Percentiles rank a stretch among this genome's conserved stretches.
These are phyloP conservation scores for Medicago ruthenica DNA, from an alignment of 306 rosid genomes.

Conservation along the genomic window DNA sequence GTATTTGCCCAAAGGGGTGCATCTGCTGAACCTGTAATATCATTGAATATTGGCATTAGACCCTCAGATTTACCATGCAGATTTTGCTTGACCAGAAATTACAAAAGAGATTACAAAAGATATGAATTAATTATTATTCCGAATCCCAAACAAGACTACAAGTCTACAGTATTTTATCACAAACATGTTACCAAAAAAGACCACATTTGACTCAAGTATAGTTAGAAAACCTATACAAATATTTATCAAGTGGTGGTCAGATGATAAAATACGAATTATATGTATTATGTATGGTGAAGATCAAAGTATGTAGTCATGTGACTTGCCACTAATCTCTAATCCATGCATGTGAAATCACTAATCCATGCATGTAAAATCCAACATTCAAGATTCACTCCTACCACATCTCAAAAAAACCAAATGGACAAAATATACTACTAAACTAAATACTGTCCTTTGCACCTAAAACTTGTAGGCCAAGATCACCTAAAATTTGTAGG, in stretches of 20 bases:
- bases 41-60: conserved; percentile 28
- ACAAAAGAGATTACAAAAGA: not conserved
- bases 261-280: too few species aligned
- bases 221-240: conserved; percentile 8
- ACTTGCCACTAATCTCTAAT: not conserved
- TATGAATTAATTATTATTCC: not conserved
- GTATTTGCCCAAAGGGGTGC: conserved; percentile 60
- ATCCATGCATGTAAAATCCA: not conserved
- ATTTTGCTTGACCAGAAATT: conserved; percentile 23
- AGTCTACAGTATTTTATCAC: conserved; percentile 21
- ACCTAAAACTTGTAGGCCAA: not conserved
- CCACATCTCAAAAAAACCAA: not conserved
- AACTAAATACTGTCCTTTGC: conserved; percentile 7
- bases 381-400: conserved; percentile 5
- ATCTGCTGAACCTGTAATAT: conserved; percentile 71
- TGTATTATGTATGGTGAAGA: not conserved
- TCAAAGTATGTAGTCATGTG: not conserved
- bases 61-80: not conserved
- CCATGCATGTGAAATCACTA: not conserved
- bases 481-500: not conserved
- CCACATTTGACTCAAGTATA: not conserved
- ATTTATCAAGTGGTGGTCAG: not conserved
- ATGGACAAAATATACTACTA: not conserved
- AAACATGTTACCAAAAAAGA: not conserved
- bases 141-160: conserved; percentile 13